Percentiles rank a stretch among this genome's conserved stretches.
Evolutionary conservation across 495 filamentous ascomycete genomes (phyloP).

Genomic region (Letharia columbiana): DNA sequence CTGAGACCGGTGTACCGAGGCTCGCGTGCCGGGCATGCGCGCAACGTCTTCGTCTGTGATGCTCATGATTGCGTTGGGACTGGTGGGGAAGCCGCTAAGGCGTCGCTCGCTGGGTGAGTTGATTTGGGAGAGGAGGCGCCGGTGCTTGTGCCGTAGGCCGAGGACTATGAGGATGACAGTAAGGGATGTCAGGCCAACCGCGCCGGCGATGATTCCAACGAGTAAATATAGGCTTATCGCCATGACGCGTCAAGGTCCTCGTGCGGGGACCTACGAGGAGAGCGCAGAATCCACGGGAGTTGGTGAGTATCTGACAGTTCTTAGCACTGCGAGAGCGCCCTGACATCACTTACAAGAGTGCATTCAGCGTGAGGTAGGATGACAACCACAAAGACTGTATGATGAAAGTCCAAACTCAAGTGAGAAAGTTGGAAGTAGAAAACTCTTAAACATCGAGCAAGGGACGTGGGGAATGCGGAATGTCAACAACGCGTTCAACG

Average conservation of each 20-base stretch:
- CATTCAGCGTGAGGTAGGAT: not conserved
- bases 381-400: not conserved
- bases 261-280: not conserved
- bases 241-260: not conserved
- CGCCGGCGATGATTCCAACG: slow-evolving; percentile 38
- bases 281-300: not conserved
- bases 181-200: slow-evolving; percentile 34
- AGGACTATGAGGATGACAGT: slow-evolving; percentile 33
- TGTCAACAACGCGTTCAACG: slow-evolving; percentile 12
- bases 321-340: not conserved
- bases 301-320: not conserved
- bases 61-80: slow-evolving; percentile 25
- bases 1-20: slow-evolving; percentile 32
- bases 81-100: slow-evolving; percentile 19
- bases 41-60: slow-evolving; percentile 23
- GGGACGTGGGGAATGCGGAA: slow-evolving; percentile 12
- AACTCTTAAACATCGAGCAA: not conserved
- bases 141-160: slow-evolving; percentile 37
- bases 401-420: slow-evolving; percentile 3
- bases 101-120: slow-evolving; percentile 21
- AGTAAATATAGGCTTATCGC: slow-evolving; percentile 10
- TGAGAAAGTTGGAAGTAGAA: not conserved
- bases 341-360: not conserved
- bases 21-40: slow-evolving; percentile 32
- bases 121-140: slow-evolving; percentile 30